These are phyloP conservation scores for Carallia pectinifolia DNA, from an alignment of 345 rosid species.

Conservation along the genomic window DNA sequence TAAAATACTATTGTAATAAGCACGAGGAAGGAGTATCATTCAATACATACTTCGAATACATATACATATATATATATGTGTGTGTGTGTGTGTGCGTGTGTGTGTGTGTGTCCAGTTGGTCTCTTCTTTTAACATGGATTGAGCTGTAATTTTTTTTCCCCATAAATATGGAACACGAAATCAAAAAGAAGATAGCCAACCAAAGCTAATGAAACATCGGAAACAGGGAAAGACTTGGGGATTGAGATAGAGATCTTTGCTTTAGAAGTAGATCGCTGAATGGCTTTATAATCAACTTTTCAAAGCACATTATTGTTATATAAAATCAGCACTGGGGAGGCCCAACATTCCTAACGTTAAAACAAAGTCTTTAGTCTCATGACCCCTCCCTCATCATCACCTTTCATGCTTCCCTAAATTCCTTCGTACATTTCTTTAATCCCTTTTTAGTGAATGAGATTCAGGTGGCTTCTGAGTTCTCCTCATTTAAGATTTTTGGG, in stretches of 20 bases:
- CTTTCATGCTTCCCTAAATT: conserved; percentile 23
- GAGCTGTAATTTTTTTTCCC: not conserved
- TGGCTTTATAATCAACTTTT: conserved; percentile 50
- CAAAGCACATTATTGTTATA: conserved; percentile 3
- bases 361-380: conserved; percentile 6
- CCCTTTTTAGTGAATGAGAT: conserved; percentile 15
- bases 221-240: conserved; percentile 52
- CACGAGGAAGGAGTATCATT: not conserved
- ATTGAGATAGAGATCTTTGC: conserved; percentile 33
- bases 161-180: not conserved
- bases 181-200: conserved; percentile 2
- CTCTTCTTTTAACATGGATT: conserved; percentile 1
- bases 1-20: not conserved
- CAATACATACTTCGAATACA: not conserved
- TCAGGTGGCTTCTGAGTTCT: not conserved
- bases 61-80: no score
- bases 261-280: conserved; percentile 39
- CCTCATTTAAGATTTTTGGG: not conserved
- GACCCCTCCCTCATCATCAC: not conserved
- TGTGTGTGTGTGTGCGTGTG: no score
- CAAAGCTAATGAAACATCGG: conserved; percentile 43
- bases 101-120: not conserved
- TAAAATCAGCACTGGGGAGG: not conserved
- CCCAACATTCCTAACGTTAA: conserved; percentile 27
- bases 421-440: conserved; percentile 6